These are phyloP conservation scores for Exophiala sideris DNA, from an alignment of 2,329 filamentous ascomycete species.

Conservation along the genomic window DNA sequence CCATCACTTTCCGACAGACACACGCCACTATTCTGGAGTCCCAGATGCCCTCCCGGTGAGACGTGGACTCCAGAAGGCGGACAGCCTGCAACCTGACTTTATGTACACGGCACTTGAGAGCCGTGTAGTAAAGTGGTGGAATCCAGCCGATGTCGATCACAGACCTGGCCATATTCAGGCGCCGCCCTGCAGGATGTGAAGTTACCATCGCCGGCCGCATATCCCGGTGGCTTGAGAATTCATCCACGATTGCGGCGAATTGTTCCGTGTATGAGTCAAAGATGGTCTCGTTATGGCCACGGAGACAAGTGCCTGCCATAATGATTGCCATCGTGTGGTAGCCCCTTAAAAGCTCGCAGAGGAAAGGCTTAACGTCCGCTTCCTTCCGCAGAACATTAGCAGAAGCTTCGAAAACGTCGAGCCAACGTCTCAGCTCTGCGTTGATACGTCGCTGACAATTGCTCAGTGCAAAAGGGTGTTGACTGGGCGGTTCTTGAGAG, in stretches of 20 bases:
- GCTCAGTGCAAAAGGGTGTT: too few relatives aligned
- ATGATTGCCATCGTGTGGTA: constrained; percentile 13
- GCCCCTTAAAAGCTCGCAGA: constrained; percentile 1
- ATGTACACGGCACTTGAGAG: constrained; percentile 34
- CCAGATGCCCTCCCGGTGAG: constrained; percentile 30
- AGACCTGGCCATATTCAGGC: background rate
- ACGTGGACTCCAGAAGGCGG: constrained; percentile 17
- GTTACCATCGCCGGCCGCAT: background rate
- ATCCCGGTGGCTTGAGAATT: background rate
- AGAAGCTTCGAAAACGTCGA: background rate
- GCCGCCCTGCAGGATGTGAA: too few relatives aligned
- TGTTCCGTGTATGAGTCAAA: constrained; percentile 29
- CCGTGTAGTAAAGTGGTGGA: constrained; percentile 34
- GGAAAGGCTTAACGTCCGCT: background rate
- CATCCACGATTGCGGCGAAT: constrained; percentile 25
- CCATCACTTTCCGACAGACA: constrained; percentile 24
- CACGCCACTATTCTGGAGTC: constrained; percentile 19
- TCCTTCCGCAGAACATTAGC: too few relatives aligned
- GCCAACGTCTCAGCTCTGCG: background rate
- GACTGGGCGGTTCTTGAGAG: background rate
- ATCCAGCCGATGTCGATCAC: constrained; percentile 33
- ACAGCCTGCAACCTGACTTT: constrained; percentile 32
- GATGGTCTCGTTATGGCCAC: constrained; percentile 26
- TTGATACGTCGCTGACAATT: background rate
- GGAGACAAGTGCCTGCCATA: constrained; percentile 33